Evolutionary conservation across 208 protist species (phyloP).

Genomic region (Kentomonas sorsogonicus): DNA sequence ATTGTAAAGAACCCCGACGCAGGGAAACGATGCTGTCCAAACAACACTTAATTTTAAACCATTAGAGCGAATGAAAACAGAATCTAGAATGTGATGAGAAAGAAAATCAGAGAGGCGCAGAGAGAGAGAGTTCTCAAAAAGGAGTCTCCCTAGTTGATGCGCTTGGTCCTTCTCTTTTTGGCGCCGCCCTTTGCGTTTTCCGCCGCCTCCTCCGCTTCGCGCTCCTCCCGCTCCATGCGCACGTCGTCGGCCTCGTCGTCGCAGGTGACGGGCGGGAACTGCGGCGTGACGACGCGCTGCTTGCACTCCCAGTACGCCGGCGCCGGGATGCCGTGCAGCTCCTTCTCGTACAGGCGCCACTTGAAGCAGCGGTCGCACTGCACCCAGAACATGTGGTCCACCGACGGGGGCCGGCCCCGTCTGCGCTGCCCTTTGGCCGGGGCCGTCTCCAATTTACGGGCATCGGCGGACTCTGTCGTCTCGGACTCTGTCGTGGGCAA

Average conservation of each 20-base stretch:
- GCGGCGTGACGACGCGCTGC: conserved; percentile 47
- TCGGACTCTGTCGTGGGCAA: neutral
- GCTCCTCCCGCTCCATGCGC: conserved; percentile 12
- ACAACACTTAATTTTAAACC: too few relatives aligned
- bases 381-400: conserved; percentile 74
- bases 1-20: too few relatives aligned
- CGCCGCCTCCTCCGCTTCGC: neutral
- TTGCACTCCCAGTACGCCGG: conserved; percentile 57
- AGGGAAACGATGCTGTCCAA: too few relatives aligned
- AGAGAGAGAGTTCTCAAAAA: too few relatives aligned
- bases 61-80: too few relatives aligned
- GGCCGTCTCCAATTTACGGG: neutral
- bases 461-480: neutral
- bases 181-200: neutral
- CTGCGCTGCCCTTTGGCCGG: too few relatives aligned
- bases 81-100: too few relatives aligned
- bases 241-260: conserved; percentile 63
- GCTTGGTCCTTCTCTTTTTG: too few relatives aligned
- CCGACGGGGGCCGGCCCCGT: conserved; percentile 8
- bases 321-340: conserved; percentile 20
- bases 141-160: too few relatives aligned
- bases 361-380: conserved; percentile 77
- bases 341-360: conserved; percentile 74
- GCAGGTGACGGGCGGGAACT: conserved; percentile 38
- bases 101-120: too few relatives aligned